A percentile compares a stretch with the other conserved stretches of the same genome.
phyloP scores from a whole-genome alignment of 2,329 filamentous ascomycete species.

The Colletotrichum kahawae region DNA sequence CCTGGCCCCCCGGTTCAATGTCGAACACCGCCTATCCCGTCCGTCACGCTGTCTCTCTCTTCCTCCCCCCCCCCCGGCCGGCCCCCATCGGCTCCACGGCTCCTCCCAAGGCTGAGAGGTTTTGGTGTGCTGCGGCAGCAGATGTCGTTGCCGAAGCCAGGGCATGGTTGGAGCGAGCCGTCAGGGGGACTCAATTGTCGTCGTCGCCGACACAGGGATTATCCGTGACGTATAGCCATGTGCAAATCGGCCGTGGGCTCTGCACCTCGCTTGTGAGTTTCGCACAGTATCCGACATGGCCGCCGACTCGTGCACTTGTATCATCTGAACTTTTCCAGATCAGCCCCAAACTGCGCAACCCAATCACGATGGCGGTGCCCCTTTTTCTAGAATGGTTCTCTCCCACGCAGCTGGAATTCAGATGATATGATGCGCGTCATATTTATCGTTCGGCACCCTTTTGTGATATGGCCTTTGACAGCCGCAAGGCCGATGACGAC shows the following conservation, averaged over 20 bases:
- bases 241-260: neutral
- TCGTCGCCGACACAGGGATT: neutral
- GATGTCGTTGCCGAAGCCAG: neutral
- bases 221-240: slow-evolving; percentile 1
- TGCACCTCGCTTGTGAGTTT: neutral
- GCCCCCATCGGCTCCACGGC: neutral
- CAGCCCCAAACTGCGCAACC: neutral
- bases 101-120: neutral
- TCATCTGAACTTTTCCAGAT: slow-evolving; percentile 9
- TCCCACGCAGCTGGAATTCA: neutral
- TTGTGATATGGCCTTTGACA: neutral
- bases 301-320: slow-evolving; percentile 1
- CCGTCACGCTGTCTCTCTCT: neutral
- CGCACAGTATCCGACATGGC: neutral
- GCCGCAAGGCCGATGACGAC: neutral
- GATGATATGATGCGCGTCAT: slow-evolving; percentile 4
- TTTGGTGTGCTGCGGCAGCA: neutral
- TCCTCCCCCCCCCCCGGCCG: neutral
- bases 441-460: neutral
- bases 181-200: neutral
- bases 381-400: neutral
- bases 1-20: neutral
- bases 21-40: neutral
- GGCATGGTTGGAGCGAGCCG: neutral
- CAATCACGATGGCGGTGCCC: neutral